Conservation (phyloP, 768 basidiomycete genomes). For the Termitomyces sp. region DNA sequence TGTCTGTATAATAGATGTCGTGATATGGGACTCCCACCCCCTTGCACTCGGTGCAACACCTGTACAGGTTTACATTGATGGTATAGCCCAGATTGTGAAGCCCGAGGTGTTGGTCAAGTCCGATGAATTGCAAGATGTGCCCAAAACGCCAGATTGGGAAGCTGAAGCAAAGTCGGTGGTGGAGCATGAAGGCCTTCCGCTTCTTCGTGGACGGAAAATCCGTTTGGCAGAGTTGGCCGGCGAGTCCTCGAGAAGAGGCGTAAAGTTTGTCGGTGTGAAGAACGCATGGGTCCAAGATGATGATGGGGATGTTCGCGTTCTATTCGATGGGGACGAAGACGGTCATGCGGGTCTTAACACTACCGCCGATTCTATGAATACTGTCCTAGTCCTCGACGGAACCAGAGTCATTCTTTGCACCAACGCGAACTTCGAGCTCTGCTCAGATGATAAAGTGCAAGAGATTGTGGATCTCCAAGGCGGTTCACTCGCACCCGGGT, state of each 20-base stretch:
- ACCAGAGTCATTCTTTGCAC: constrained; percentile 39
- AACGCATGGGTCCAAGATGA: constrained; percentile 26
- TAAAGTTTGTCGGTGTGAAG: constrained; percentile 53
- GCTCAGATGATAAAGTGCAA: constrained; percentile 10
- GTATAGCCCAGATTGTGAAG: constrained; percentile 55
- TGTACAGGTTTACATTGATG: constrained; percentile 78
- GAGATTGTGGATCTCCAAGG: constrained; percentile 52
- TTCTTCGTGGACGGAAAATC: constrained; percentile 39
- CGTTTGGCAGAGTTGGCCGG: constrained; percentile 2
- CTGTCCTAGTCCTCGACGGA: constrained; percentile 51
- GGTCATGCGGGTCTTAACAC: constrained; percentile 9
- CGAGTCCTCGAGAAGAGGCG: constrained; percentile 18
- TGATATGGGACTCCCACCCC: constrained; percentile 74
- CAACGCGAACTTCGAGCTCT: constrained; percentile 14
- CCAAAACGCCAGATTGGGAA: constrained; percentile 53
- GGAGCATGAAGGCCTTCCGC: constrained; percentile 64
- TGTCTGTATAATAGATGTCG: constrained; percentile 31
- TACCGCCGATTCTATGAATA: not conserved
- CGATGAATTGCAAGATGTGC: constrained; percentile 41
- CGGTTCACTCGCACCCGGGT: constrained; percentile 56
- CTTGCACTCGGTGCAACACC: constrained; percentile 78
- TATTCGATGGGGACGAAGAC: constrained; percentile 18
- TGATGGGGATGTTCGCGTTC: constrained; percentile 14
- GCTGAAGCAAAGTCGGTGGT: constrained; percentile 54
- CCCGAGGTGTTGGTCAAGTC: constrained; percentile 41